These are phyloP conservation scores for Chlorella sp. DNA, from an alignment of 139 green algal genomes.

Conservation along the genomic window DNA sequence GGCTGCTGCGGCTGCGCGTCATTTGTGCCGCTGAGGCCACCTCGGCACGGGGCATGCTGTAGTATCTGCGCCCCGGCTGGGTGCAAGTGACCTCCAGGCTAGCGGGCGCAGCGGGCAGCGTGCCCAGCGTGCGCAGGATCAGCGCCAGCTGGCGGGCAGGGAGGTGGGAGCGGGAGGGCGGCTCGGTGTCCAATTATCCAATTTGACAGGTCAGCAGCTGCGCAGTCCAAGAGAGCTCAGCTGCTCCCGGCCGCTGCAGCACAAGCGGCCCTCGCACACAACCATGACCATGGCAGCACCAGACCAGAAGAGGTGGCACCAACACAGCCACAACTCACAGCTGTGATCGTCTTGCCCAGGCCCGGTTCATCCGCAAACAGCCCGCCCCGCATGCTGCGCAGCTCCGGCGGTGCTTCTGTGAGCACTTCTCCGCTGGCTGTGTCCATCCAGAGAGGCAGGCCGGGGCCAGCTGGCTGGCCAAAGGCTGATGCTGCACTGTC, in stretches of 20 bases:
- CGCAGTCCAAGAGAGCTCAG: no score
- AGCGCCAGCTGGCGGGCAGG: slow-evolving; percentile 64
- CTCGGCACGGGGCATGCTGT: not conserved
- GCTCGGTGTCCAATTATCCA: no score
- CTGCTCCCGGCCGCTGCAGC: no score
- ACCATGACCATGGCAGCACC: no score
- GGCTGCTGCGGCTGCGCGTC: not conserved
- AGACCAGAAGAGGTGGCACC: no score
- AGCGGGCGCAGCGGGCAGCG: slow-evolving; percentile 43
- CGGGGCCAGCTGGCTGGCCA: not conserved
- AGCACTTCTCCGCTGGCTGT: slow-evolving; percentile 52
- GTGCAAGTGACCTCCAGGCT: not conserved
- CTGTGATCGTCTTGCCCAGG: slow-evolving; percentile 93
- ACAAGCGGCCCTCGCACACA: no score
- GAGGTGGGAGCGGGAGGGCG: not conserved
- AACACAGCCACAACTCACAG: slow-evolving; percentile 15
- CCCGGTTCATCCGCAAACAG: slow-evolving; percentile 96
- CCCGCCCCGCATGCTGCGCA: slow-evolving; percentile 74
- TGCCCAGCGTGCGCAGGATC: slow-evolving; percentile 77
- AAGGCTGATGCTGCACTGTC: no score
- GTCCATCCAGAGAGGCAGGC: slow-evolving; percentile 43
- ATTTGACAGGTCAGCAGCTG: no score
- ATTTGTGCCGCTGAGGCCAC: not conserved
- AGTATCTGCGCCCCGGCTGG: slow-evolving; percentile 39
- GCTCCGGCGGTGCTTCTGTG: slow-evolving; percentile 43